Conservation (phyloP, 129 eudicot genomes). For the Rutidosis leptorrhynchoides region DNA sequence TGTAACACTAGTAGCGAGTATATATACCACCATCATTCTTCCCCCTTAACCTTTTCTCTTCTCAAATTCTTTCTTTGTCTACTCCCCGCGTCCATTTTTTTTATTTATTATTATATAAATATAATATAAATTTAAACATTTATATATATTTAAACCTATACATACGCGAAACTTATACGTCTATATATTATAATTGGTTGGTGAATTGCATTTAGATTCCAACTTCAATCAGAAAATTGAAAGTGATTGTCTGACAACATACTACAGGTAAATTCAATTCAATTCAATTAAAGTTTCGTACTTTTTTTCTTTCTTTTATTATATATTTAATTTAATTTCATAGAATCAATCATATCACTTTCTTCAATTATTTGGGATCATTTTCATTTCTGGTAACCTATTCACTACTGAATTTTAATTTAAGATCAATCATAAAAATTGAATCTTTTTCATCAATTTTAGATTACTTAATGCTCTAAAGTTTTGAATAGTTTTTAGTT, state of each 20-base stretch:
- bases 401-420: constrained; percentile 11
- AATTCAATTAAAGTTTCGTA: constrained; percentile 9
- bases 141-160: background rate
- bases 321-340: background rate
- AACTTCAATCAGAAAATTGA: constrained; percentile 28
- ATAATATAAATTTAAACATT: no score
- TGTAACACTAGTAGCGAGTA: constrained; percentile 12
- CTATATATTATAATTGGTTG: constrained; percentile 16
- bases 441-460: background rate
- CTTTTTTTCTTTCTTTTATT: no score
- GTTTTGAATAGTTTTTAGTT: constrained; percentile 3
- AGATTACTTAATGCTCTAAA: constrained; percentile 24
- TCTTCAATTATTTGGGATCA: constrained; percentile 18
- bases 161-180: background rate
- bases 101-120: no score
- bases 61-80: constrained; percentile 22
- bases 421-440: background rate
- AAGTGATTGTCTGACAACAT: constrained; percentile 29
- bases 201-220: constrained; percentile 39
- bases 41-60: constrained; percentile 11
- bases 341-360: background rate
- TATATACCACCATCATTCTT: constrained; percentile 35
- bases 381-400: constrained; percentile 21
- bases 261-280: constrained; percentile 1
- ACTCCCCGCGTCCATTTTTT: constrained; percentile 19